Percentiles rank a stretch among this genome's conserved stretches.
Conservation (phyloP, 2,329 filamentous ascomycete genomes). For the Monosporascus sp. region DNA sequence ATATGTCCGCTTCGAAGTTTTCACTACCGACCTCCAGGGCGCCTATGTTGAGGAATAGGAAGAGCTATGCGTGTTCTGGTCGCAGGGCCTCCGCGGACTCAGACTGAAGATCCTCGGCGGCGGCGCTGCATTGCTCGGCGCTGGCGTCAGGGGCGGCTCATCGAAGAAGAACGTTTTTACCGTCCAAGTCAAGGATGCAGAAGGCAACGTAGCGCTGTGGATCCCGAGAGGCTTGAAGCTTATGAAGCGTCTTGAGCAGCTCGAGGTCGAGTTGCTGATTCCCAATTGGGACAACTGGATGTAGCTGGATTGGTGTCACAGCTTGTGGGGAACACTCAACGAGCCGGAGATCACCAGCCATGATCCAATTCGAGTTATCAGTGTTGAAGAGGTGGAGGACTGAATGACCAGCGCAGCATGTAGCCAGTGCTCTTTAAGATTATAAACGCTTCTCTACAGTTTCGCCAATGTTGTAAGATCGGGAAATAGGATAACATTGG, state of each 20-base stretch:
- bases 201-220: constrained; percentile 12
- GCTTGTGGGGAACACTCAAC: constrained; percentile 21
- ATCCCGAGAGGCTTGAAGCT: constrained; percentile 25
- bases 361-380: constrained; percentile 10
- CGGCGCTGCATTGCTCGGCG: constrained; percentile 10
- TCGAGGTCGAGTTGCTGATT: constrained; percentile 35
- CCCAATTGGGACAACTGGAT: constrained; percentile 20
- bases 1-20: constrained; percentile 33
- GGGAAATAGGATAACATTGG: too few relatives aligned
- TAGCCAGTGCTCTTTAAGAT: too few relatives aligned
- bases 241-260: constrained; percentile 24
- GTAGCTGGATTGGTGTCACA: constrained; percentile 29
- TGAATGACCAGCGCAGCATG: neutral
- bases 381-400: constrained; percentile 6
- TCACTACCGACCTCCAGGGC: constrained; percentile 28
- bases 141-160: constrained; percentile 4
- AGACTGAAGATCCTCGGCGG: constrained; percentile 30
- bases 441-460: too few relatives aligned
- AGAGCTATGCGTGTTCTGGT: constrained; percentile 28
- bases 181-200: constrained; percentile 2
- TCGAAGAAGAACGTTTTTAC: neutral
- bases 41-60: constrained; percentile 25
- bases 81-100: constrained; percentile 27
- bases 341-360: neutral
- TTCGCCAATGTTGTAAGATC: too few relatives aligned